Percentiles rank a stretch among this genome's conserved stretches.
Evolutionary conservation across 768 basidiomycete species (phyloP).

Genomic region (Rubroboletus pulcherrimus): DNA sequence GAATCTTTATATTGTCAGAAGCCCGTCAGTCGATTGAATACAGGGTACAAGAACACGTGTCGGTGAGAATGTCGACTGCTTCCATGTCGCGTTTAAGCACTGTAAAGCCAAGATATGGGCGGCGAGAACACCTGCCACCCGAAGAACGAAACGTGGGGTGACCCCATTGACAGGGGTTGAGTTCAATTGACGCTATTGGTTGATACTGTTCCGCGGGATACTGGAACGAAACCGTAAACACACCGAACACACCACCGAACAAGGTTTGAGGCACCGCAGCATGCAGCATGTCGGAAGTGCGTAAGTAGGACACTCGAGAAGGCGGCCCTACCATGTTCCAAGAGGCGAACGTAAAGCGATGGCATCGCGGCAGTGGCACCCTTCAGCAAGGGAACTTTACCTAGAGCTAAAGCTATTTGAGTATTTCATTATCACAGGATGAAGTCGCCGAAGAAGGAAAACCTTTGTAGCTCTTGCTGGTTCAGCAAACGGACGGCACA

Average conservation of each 20-base stretch:
- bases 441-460: slow-evolving; percentile 8
- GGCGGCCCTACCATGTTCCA: slow-evolving; percentile 5
- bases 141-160: slow-evolving; percentile 5
- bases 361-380: slow-evolving; percentile 5
- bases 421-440: slow-evolving; percentile 13
- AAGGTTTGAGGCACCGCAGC: slow-evolving; percentile 12
- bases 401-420: not conserved
- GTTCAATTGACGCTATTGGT: slow-evolving; percentile 1
- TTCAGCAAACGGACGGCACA: not conserved
- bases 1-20: not conserved
- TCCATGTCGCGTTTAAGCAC: not conserved
- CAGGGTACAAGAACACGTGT: slow-evolving; percentile 7
- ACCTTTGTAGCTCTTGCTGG: not conserved
- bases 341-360: slow-evolving; percentile 10
- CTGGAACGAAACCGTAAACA: not conserved
- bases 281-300: slow-evolving; percentile 11
- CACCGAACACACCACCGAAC: slow-evolving; percentile 4
- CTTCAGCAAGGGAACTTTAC: not conserved
- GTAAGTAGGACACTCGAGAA: slow-evolving; percentile 10
- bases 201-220: slow-evolving; percentile 17
- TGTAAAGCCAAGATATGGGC: not conserved
- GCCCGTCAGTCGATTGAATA: slow-evolving; percentile 2
- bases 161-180: not conserved
- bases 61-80: not conserved
- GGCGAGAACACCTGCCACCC: not conserved